Conservation (phyloP, 2,329 filamentous ascomycete species). For the Botryotinia convoluta region DNA sequence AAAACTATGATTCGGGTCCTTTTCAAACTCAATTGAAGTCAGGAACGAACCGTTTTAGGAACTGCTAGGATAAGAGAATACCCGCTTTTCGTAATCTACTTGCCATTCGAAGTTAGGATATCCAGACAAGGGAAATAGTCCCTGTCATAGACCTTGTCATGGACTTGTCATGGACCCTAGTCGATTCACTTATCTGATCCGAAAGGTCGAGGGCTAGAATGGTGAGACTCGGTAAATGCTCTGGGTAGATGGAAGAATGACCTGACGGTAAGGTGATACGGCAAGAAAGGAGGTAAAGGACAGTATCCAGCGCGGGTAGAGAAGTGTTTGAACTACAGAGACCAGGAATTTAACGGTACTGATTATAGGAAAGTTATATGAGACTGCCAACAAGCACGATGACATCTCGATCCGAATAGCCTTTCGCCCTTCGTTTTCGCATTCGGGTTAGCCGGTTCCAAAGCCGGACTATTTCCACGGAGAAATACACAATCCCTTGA, state of each 20-base stretch:
- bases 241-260: neutral
- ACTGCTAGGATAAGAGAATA: neutral
- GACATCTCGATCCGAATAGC: neutral
- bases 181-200: slow-evolving; percentile 12
- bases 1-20: neutral
- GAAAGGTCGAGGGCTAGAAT: neutral
- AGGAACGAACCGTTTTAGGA: neutral
- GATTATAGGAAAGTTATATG: neutral
- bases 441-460: neutral
- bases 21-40: neutral
- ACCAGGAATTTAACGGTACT: neutral
- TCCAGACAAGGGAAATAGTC: neutral
- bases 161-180: neutral
- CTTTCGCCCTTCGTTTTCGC: neutral
- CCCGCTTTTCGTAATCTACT: neutral
- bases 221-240: neutral
- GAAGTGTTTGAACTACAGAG: neutral
- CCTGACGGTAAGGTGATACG: neutral
- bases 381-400: neutral
- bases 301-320: neutral
- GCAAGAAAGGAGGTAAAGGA: neutral
- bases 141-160: neutral
- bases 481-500: neutral
- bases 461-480: neutral
- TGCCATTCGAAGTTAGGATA: neutral